These are phyloP conservation scores for Leavenworthia alabamica DNA, from an alignment of 345 rosid genomes.

Conservation along the genomic window DNA sequence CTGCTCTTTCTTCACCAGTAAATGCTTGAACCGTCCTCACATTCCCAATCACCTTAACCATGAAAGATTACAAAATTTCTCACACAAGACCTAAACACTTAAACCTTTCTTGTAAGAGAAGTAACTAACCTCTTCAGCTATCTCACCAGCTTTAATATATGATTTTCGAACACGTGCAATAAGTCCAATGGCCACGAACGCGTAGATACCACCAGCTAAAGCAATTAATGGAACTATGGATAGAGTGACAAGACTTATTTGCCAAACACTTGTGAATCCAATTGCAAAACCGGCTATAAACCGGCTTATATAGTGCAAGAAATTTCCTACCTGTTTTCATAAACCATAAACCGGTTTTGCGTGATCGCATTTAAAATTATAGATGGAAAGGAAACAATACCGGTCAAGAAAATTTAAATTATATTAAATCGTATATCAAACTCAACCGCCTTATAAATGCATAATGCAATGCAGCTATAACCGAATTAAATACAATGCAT, in stretches of 20 bases:
- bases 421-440: conserved; percentile 3
- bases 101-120: neutral
- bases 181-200: conserved; percentile 74
- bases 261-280: conserved; percentile 89
- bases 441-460: conserved; percentile 29
- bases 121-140: conserved; percentile 81
- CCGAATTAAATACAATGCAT: conserved; percentile 28
- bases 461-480: conserved; percentile 26
- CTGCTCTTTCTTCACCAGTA: conserved; percentile 88
- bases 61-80: neutral
- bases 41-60: conserved; percentile 75
- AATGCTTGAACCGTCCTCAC: conserved; percentile 97
- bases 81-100: neutral
- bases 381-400: conserved; percentile 22
- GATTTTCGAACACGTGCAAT: conserved; percentile 72
- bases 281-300: conserved; percentile 77
- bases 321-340: conserved; percentile 74
- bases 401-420: neutral
- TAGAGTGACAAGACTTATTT: conserved; percentile 85
- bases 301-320: conserved; percentile 88
- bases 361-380: neutral
- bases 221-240: conserved; percentile 95
- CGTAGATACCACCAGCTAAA: conserved; percentile 85
- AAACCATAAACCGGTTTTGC: neutral
- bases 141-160: conserved; percentile 89